A percentile compares a stretch with the other conserved stretches of the same genome.
Evolutionary conservation across 2,329 filamentous ascomycete genomes (phyloP).

Genomic region (Microdochium paspali): DNA sequence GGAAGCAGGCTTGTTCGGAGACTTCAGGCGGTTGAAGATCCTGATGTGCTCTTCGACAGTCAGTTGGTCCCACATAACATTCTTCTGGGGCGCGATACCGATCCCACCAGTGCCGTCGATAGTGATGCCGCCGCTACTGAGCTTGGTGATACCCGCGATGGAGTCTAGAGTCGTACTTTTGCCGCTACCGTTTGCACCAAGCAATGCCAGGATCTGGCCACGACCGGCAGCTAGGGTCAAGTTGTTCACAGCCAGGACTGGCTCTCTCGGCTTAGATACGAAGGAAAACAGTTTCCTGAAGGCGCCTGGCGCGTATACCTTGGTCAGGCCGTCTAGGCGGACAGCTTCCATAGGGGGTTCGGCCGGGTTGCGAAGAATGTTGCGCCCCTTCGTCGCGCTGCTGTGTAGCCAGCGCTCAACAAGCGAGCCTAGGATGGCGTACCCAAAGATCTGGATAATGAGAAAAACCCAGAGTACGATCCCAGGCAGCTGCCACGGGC

Average conservation of each 20-base stretch:
- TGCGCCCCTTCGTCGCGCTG: conserved; percentile 56
- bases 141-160: conserved; percentile 71
- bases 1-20: conserved; percentile 43
- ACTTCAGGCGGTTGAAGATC: conserved; percentile 79
- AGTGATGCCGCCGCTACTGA: conserved; percentile 67
- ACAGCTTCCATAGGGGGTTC: conserved; percentile 44
- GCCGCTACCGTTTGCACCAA: conserved; percentile 84
- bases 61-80: conserved; percentile 84
- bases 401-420: conserved; percentile 70
- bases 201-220: conserved; percentile 76
- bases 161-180: conserved; percentile 86
- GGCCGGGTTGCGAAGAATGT: conserved; percentile 28
- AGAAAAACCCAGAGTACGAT: conserved; percentile 72
- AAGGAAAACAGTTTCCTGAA: conserved; percentile 43
- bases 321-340: conserved; percentile 63
- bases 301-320: conserved; percentile 62
- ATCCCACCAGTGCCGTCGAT: conserved; percentile 72
- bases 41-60: conserved; percentile 77
- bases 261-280: conserved; percentile 40
- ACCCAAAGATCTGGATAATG: conserved; percentile 67
- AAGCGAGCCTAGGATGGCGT: conserved; percentile 64
- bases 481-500: conserved; percentile 60
- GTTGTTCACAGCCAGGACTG: conserved; percentile 70
- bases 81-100: conserved; percentile 85
- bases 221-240: conserved; percentile 62